Evolutionary conservation across 129 eudicot species (phyloP), one percentile per base, ranked within the genome.

Genomic region (Deinandra increscens): DNA sequence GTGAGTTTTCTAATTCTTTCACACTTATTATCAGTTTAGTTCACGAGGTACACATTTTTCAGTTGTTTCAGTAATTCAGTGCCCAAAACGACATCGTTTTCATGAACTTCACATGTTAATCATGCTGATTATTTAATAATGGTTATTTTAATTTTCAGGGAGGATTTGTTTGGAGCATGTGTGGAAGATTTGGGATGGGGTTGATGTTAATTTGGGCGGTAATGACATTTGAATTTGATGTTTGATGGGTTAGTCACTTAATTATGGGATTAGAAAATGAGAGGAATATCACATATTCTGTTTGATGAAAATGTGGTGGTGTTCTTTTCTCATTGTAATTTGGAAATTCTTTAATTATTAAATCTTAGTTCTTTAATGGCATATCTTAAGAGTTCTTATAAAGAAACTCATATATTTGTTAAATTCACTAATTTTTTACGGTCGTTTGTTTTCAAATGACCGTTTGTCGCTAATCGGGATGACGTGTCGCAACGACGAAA

Each of bases 1-100:
- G 97, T 88, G 39, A 84, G 97, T 81, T 17, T 54, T 26, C n/a
- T n/a, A n/a, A n/a, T n/a, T n/a, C 34, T 23, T 63, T 73, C 55
- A 62, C 48, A 22, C 15, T 48, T 22, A 64, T 61, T 60, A 9
- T 12, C 12, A 13, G 3, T 3, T 26, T 26, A 26, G 31, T 26
- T 26, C 31, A 26, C 31, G 31, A 1, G 31, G 31, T 26, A 3
- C 31, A 26, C 31, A 26, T 26, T 26, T 26, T 26, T 3, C 31
- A n/a, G 31, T 26, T 26, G 31, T 26, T 26, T 26, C 31, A 26
- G n/a, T n/a, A n/a, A n/a, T n/a, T n/a, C n/a, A n/a, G n/a, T 4
- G 12, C 20, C 0, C 3, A 3, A 3, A 36, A 53, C 63, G 12
- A 8, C 39, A 51, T 53, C 53, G 74, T 69, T 39, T 67, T 46